These are phyloP conservation scores for Orbilia blumenaviensis DNA, from an alignment of 2,329 filamentous ascomycete species.

Conservation along the genomic window DNA sequence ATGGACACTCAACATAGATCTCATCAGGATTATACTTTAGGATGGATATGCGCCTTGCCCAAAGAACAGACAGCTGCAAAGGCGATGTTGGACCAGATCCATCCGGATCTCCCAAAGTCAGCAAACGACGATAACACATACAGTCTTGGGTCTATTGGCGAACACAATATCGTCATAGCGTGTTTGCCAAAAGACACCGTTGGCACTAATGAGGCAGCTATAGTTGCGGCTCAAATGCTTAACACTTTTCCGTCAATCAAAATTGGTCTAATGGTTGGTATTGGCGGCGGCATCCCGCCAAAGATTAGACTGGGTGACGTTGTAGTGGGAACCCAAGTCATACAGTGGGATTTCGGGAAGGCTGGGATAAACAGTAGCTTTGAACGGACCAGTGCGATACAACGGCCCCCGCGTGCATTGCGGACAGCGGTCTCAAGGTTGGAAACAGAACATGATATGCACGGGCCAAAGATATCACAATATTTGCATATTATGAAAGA, in stretches of 20 bases:
- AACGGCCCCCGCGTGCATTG: neutral
- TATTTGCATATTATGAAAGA: slow-evolving; percentile 53
- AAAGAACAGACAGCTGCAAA: slow-evolving; percentile 11
- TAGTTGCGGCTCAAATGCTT: neutral
- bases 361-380: neutral
- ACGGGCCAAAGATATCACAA: slow-evolving; percentile 52
- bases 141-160: slow-evolving; percentile 3
- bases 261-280: slow-evolving; percentile 13
- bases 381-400: neutral
- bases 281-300: slow-evolving; percentile 19
- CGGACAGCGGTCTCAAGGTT: slow-evolving; percentile 53
- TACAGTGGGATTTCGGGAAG: slow-evolving; percentile 20
- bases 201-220: neutral
- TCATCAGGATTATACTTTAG: slow-evolving; percentile 16
- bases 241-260: slow-evolving; percentile 21
- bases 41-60: slow-evolving; percentile 18
- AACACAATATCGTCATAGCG: slow-evolving; percentile 15
- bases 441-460: slow-evolving; percentile 40
- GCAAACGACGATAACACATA: slow-evolving; percentile 5
- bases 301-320: slow-evolving; percentile 16
- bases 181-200: slow-evolving; percentile 1
- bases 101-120: neutral
- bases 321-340: slow-evolving; percentile 28
- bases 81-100: slow-evolving; percentile 16
- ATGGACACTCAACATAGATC: slow-evolving; percentile 2